phyloP scores from a whole-genome alignment of 257 asterid genomes.

The Mentha longifolia region DNA sequence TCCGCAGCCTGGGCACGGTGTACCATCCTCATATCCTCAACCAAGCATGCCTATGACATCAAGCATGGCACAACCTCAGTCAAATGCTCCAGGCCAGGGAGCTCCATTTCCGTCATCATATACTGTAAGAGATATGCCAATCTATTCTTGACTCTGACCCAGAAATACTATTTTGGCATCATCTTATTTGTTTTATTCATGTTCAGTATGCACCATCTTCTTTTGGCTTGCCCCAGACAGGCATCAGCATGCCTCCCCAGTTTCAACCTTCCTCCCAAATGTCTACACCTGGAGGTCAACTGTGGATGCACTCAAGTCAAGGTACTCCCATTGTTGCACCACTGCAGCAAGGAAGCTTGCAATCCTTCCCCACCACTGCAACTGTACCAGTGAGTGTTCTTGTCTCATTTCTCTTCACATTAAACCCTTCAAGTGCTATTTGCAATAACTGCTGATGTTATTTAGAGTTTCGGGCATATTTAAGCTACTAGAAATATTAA shows the following conservation, averaged over 20 bases:
- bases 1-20: slow-evolving; percentile 57
- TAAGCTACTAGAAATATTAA: too few relatives aligned
- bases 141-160: slow-evolving; percentile 9
- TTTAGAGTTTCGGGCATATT: not conserved
- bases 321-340: slow-evolving; percentile 61
- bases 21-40: slow-evolving; percentile 63
- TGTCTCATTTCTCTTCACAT: slow-evolving; percentile 15
- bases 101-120: slow-evolving; percentile 64
- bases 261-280: slow-evolving; percentile 70
- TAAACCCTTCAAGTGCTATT: not conserved
- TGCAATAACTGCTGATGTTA: not conserved
- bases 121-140: slow-evolving; percentile 52
- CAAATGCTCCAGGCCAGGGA: slow-evolving; percentile 57
- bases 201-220: slow-evolving; percentile 66
- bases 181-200: slow-evolving; percentile 30
- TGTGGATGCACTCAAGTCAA: slow-evolving; percentile 74
- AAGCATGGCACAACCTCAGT: slow-evolving; percentile 60
- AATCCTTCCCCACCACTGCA: slow-evolving; percentile 43
- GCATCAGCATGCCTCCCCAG: slow-evolving; percentile 53
- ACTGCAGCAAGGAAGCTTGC: slow-evolving; percentile 57
- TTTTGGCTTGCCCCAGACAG: slow-evolving; percentile 62
- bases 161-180: slow-evolving; percentile 22
- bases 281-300: slow-evolving; percentile 63
- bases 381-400: slow-evolving; percentile 49
- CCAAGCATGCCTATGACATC: slow-evolving; percentile 58